Evolutionary conservation across 1,284 basidiomycete species (phyloP), one percentile per base, ranked within the genome.

Genomic region (Hortiboletus rubellus): DNA sequence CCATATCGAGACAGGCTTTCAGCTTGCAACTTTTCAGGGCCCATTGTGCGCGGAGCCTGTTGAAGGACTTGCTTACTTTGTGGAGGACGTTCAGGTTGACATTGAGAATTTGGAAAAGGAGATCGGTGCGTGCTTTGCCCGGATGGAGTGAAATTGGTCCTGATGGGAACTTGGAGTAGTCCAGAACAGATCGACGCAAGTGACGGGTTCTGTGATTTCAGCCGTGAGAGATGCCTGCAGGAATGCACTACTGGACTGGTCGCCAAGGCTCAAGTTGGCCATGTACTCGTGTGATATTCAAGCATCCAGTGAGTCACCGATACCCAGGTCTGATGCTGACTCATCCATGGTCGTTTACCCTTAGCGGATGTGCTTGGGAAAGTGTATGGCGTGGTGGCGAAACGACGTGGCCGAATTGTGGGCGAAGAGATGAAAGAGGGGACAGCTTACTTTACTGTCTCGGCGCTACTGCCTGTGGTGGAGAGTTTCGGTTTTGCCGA

Each of bases 231-330:
- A 99, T 67, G 89, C 92, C 0, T 98, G 94, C 69, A 83, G 91
- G 57, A 87, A 86, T 61, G 95, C 91, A 0, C 73, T 99, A 60
- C 78, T 99, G 46, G 97, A 99, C 74, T 99, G 97, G 97, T 97
- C 94, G 9, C 97, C 97, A 17, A 83, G 97, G 43, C 82, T 99
- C 63, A 94, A 97, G 87, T 79, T 99, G 54, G 97, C 97, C 2
- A 98, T 98, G 94, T 99, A 99, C 76, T 90, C 91, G 7, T 99
- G 97, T 75, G 96, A 99, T 70, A 98, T 99, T 60, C 97, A 98
- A 77, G 94, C 96, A 2, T 95, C 96, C 10, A 94, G 95, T 96
- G 71, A 74, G 91, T 79, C 37, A 10, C 47, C 36, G 12, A 18
- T 30, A 44, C 44, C 17, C 17, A 55, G 14, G 8, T 45, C 27